Evolutionary conservation across 345 rosid genomes (phyloP).

Genomic region (Gossypium ekmanianum): DNA sequence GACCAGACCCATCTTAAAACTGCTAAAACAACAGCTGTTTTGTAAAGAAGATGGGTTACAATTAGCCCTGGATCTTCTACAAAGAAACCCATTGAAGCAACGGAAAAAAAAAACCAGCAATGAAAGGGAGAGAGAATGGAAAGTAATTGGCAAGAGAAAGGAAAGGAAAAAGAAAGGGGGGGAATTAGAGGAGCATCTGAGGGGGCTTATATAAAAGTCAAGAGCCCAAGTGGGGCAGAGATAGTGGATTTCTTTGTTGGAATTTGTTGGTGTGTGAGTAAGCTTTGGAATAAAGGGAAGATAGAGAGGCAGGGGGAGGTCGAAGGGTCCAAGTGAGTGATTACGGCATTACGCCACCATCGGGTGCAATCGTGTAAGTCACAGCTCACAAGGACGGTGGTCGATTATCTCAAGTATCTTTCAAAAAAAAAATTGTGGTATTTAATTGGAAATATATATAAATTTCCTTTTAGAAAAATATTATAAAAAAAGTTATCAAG

Average conservation of each 20-base stretch:
- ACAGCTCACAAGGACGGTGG: slow-evolving; percentile 17
- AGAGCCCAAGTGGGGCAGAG: neutral
- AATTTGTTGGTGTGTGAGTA: slow-evolving; percentile 10
- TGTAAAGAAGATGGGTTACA: slow-evolving; percentile 58
- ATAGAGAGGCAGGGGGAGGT: neutral
- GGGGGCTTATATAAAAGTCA: slow-evolving; percentile 21
- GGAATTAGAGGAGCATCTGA: neutral
- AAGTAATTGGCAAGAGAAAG: neutral
- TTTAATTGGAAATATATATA: neutral
- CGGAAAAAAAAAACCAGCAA: neutral
- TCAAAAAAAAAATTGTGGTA: neutral
- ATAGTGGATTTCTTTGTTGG: slow-evolving; percentile 8
- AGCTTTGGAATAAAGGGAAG: slow-evolving; percentile 10
- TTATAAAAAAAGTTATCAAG: no score
- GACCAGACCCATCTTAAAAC: slow-evolving; percentile 67
- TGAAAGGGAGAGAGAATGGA: neutral
- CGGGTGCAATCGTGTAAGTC: slow-evolving; percentile 21
- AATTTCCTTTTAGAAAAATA: no score
- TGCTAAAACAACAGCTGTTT: slow-evolving; percentile 64
- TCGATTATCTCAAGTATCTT: slow-evolving; percentile 1
- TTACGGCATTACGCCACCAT: slow-evolving; percentile 7
- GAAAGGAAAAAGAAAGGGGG: slow-evolving; percentile 20
- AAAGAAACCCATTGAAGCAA: slow-evolving; percentile 48
- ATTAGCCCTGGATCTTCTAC: slow-evolving; percentile 60
- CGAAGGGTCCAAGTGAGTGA: neutral